phyloP scores from a whole-genome alignment of 441 rosid genomes.

The Bocquillonia castaneifolia region DNA sequence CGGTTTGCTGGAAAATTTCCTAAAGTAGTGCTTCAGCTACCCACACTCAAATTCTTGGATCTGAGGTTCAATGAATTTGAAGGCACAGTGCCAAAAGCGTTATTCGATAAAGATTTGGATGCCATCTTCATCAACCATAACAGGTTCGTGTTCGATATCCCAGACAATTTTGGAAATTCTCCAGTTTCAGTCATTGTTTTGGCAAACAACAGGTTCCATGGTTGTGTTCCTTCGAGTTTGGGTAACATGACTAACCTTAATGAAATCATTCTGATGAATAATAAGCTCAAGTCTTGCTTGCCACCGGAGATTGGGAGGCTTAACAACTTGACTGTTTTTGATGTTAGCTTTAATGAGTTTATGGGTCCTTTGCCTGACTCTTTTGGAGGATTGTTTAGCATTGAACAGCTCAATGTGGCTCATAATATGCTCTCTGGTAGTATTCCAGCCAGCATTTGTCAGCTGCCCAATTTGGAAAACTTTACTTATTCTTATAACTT shows the following conservation, averaged over 20 bases:
- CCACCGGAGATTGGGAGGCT: slow-evolving; percentile 67
- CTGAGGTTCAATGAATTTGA: slow-evolving; percentile 91
- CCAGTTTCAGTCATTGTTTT: slow-evolving; percentile 88
- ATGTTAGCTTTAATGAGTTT: slow-evolving; percentile 65
- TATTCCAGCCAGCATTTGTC: slow-evolving; percentile 67
- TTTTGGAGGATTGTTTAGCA: slow-evolving; percentile 55
- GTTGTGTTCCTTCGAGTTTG: slow-evolving; percentile 77
- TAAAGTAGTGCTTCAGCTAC: slow-evolving; percentile 52
- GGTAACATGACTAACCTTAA: slow-evolving; percentile 83
- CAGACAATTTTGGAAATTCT: slow-evolving; percentile 80
- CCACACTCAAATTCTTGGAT: slow-evolving; percentile 78
- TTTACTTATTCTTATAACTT: slow-evolving; percentile 69
- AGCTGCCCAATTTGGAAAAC: slow-evolving; percentile 60
- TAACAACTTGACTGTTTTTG: slow-evolving; percentile 70
- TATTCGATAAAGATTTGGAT: slow-evolving; percentile 71
- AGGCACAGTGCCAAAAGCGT: slow-evolving; percentile 69
- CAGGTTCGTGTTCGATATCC: slow-evolving; percentile 74
- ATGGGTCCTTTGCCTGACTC: slow-evolving; percentile 69
- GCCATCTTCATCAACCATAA: slow-evolving; percentile 88
- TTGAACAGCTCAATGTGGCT: slow-evolving; percentile 83
- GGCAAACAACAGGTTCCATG: slow-evolving; percentile 77
- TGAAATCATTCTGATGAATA: slow-evolving; percentile 75
- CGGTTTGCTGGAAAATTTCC: slow-evolving; percentile 88
- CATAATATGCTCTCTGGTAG: slow-evolving; percentile 65
- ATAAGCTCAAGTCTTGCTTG: slow-evolving; percentile 67